Base-by-base conservation (phyloP, 2,329 filamentous ascomycete genomes). In the Didymella sp. region DNA sequence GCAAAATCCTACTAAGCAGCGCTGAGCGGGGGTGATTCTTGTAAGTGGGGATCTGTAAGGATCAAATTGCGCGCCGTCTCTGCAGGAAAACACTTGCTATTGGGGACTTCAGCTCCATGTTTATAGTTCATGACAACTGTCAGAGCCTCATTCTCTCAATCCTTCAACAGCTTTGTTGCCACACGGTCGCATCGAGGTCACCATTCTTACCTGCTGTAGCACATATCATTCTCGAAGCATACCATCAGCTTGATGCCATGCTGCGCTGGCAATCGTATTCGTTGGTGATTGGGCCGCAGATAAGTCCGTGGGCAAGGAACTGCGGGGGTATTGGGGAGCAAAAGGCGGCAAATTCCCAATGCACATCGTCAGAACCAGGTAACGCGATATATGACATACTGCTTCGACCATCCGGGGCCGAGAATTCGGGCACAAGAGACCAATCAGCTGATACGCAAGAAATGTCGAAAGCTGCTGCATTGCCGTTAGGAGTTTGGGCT, bases 331-430 rank as follows among this genome's bases (percentile, higher is more conserved):
- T 59, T 55, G 59, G 66, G 55, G 44, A 61, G 58, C 49, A 58
- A 60, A 57, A 60, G 45, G 60, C 64, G 58, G 60, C 58, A 68
- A 63, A 56, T 59, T 58, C 64, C 62, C 61, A 70, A 61, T 51
- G 63, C 64, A 64, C 57, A 60, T 55, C 54, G 60, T 62, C 44
- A 64, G 59, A 63, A 62, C 62, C 64, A 66, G 66, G 67, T 60
- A 61, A 58, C 59, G 61, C 59, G 56, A 68, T 67, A 65, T 66
- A 73, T 70, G 70, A 68, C 69, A 69, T 68, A 61, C 63, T 64
- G 63, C 62, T 60, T 55, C 54, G 52, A 54, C 59, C 50, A 49
- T 62, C 64, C 58, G 56, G 45, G 47, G 63, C 70, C 68, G 51
- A 45, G 52, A 50, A 31, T 38, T 43, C 61, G 69, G 70, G 58